Conservation (phyloP, 441 rosid genomes). For the Croton setiger region DNA sequence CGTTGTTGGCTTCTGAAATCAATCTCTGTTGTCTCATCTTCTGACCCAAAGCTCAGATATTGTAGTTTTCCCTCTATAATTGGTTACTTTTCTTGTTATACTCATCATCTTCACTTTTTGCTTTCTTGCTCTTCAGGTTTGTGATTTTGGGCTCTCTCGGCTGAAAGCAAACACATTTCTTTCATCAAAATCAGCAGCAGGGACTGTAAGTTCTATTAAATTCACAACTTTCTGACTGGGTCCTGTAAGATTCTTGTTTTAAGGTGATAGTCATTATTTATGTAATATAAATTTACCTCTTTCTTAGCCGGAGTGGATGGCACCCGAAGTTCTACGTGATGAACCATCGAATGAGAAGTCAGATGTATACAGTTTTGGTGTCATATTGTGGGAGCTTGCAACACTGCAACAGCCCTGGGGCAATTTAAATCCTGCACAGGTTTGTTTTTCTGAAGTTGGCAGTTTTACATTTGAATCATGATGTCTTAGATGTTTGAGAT, state of each 20-base stretch:
- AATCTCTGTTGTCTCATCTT: background rate
- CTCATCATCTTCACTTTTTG: slow-evolving; percentile 15
- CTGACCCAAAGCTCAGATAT: background rate
- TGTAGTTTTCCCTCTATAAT: background rate
- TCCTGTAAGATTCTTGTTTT: slow-evolving; percentile 12
- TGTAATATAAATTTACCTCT: slow-evolving; percentile 22
- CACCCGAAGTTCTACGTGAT: slow-evolving; percentile 97
- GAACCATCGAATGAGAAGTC: slow-evolving; percentile 98
- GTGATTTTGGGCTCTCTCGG: slow-evolving; percentile 99
- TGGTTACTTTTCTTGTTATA: background rate
- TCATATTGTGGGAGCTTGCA: slow-evolving; percentile 96
- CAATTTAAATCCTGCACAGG: slow-evolving; percentile 96
- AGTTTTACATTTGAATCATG: background rate
- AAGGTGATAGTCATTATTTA: slow-evolving; percentile 11
- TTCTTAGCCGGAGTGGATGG: slow-evolving; percentile 99
- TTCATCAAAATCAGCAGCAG: slow-evolving; percentile 98
- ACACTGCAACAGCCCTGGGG: slow-evolving; percentile 97
- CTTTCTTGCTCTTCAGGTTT: slow-evolving; percentile 51
- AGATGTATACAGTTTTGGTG: slow-evolving; percentile 95
- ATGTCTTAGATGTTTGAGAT: background rate
- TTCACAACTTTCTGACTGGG: slow-evolving; percentile 11
- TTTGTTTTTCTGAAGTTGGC: slow-evolving; percentile 31
- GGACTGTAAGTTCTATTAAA: slow-evolving; percentile 77
- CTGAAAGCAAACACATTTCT: slow-evolving; percentile 91
- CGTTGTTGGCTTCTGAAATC: slow-evolving; percentile 7